A percentile compares a stretch with the other conserved stretches of the same genome.
Conservation (phyloP, 2,329 filamentous ascomycete genomes). For the Pseudogymnoascus sp. region DNA sequence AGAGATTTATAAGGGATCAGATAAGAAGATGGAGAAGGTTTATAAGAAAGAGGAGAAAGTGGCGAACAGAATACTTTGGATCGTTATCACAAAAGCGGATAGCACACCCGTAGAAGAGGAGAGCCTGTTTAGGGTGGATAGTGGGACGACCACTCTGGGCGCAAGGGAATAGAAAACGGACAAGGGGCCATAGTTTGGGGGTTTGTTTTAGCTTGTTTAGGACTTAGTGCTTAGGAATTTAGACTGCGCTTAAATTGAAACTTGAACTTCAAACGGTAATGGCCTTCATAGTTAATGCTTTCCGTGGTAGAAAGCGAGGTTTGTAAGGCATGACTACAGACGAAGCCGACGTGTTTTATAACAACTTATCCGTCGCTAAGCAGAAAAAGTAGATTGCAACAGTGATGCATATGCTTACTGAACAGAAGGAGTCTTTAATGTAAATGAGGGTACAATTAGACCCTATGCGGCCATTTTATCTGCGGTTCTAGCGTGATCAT, state of each 20-base stretch:
- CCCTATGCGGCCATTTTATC: too few species aligned
- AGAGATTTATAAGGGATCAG: conserved; percentile 23
- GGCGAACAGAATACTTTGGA: conserved; percentile 23
- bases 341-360: too few species aligned
- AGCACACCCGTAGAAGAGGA: conserved; percentile 8
- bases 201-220: conserved; percentile 14
- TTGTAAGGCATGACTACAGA: too few species aligned
- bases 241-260: not conserved
- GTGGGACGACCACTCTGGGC: not conserved
- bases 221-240: not conserved
- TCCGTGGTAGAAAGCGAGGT: too few species aligned
- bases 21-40: conserved; percentile 20
- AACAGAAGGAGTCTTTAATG: too few species aligned
- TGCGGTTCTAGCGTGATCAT: too few species aligned
- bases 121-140: conserved; percentile 3
- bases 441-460: too few species aligned
- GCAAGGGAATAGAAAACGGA: not conserved
- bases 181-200: not conserved
- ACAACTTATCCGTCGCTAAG: too few species aligned
- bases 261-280: not conserved
- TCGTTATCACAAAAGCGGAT: conserved; percentile 20
- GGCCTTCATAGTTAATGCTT: too few species aligned
- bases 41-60: conserved; percentile 22
- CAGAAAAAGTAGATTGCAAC: too few species aligned
- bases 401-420: too few species aligned